Conservation (phyloP, 2,329 filamentous ascomycete species). For the Pestalotiopsis sp. region DNA sequence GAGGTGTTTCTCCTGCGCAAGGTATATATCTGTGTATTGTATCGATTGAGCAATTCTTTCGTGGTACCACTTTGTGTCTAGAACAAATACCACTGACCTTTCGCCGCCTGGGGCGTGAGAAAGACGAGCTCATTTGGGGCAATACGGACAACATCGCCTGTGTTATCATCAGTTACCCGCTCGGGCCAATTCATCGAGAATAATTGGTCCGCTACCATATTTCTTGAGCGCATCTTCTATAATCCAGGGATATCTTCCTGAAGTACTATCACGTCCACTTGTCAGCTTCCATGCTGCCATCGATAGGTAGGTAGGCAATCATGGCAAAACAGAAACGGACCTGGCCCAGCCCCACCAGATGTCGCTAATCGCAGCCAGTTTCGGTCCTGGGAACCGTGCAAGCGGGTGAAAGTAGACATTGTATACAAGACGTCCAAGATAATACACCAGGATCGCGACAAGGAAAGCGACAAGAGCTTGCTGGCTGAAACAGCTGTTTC, state of each 20-base stretch:
- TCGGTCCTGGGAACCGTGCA: slow-evolving; percentile 22
- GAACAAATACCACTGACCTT: slow-evolving; percentile 4
- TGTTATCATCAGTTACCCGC: background rate
- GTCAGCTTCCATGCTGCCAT: background rate
- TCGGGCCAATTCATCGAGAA: background rate
- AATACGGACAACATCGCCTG: slow-evolving; percentile 20
- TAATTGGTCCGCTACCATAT: slow-evolving; percentile 13
- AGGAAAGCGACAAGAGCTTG: background rate
- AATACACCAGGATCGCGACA: background rate
- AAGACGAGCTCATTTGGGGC: slow-evolving; percentile 24
- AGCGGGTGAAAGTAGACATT: slow-evolving; percentile 24
- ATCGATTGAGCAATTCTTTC: background rate
- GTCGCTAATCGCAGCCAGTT: slow-evolving; percentile 19
- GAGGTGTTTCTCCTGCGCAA: slow-evolving; percentile 17
- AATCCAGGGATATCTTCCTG: slow-evolving; percentile 19
- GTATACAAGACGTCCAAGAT: slow-evolving; percentile 14
- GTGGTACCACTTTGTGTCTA: background rate
- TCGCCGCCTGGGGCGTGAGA: slow-evolving; percentile 15
- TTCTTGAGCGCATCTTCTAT: slow-evolving; percentile 16
- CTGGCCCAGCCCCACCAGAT: slow-evolving; percentile 20
- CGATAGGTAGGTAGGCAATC: background rate
- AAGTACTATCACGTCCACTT: background rate
- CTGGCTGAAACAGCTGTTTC: background rate
- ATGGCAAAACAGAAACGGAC: background rate
- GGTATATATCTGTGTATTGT: slow-evolving; percentile 19